Evolutionary conservation across 2,329 filamentous ascomycete genomes (phyloP).

Genomic region (Pseudogymnoascus sp.): DNA sequence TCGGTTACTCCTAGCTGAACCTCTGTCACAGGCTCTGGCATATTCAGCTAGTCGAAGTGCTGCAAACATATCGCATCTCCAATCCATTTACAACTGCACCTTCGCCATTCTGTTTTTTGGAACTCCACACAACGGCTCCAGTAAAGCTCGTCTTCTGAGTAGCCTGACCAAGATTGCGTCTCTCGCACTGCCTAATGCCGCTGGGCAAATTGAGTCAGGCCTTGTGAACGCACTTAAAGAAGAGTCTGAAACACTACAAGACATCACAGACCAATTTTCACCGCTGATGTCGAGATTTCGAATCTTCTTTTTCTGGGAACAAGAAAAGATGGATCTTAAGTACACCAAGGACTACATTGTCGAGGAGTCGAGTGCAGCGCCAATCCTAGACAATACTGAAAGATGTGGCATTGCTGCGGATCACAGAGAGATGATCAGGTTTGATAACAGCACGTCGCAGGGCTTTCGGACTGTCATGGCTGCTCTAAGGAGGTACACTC

Average conservation of each 20-base stretch:
- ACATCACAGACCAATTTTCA: constrained; percentile 31
- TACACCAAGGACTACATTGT: constrained; percentile 48
- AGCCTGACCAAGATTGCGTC: constrained; percentile 25
- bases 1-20: not conserved
- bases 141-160: constrained; percentile 24
- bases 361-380: constrained; percentile 57
- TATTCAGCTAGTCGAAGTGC: constrained; percentile 22
- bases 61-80: constrained; percentile 26
- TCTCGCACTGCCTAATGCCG: constrained; percentile 22
- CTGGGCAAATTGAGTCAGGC: constrained; percentile 29
- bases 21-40: constrained; percentile 26
- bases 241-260: constrained; percentile 32
- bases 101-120: constrained; percentile 31
- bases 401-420: constrained; percentile 25
- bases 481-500: not conserved
- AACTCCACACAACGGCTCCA: constrained; percentile 31
- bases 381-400: constrained; percentile 35
- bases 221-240: constrained; percentile 46
- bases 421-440: constrained; percentile 11
- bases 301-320: constrained; percentile 34
- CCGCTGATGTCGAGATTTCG: constrained; percentile 30
- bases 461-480: not conserved
- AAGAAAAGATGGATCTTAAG: constrained; percentile 29
- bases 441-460: not conserved
- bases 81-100: constrained; percentile 32